These are phyloP conservation scores for Lanmaoa rubissima DNA, from an alignment of 768 basidiomycete species.

Conservation along the genomic window DNA sequence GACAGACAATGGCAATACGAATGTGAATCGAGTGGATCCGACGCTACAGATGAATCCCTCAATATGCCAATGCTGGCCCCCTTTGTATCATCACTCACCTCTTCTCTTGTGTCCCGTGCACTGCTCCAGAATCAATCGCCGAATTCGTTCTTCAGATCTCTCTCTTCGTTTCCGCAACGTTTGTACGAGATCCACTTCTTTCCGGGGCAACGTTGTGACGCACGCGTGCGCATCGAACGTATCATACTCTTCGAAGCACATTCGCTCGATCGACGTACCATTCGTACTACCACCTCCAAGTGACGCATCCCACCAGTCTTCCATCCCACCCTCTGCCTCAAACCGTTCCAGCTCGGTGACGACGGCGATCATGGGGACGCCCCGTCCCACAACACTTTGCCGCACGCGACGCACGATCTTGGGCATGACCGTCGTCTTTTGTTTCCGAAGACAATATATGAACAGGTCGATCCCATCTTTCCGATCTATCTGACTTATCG, in stretches of 20 bases:
- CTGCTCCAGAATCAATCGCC: slow-evolving; percentile 12
- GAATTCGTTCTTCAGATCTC: slow-evolving; percentile 11
- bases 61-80: not conserved
- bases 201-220: slow-evolving; percentile 33
- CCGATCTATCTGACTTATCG: slow-evolving; percentile 14
- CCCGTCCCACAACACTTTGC: not conserved
- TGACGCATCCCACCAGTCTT: slow-evolving; percentile 29
- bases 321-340: slow-evolving; percentile 20
- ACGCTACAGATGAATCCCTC: slow-evolving; percentile 7
- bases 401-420: slow-evolving; percentile 7
- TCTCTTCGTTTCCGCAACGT: slow-evolving; percentile 22
- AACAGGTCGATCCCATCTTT: slow-evolving; percentile 21
- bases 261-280: slow-evolving; percentile 25
- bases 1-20: slow-evolving; percentile 4
- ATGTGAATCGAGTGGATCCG: not conserved
- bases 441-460: slow-evolving; percentile 25
- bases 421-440: slow-evolving; percentile 16
- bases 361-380: slow-evolving; percentile 23
- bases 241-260: slow-evolving; percentile 19
- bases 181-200: slow-evolving; percentile 10
- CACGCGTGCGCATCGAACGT: slow-evolving; percentile 38
- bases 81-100: slow-evolving; percentile 8
- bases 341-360: slow-evolving; percentile 29
- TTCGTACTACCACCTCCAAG: slow-evolving; percentile 23
- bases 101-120: slow-evolving; percentile 10